A percentile compares a stretch with the other conserved stretches of the same genome.
Evolutionary conservation across 345 rosid species (phyloP).

Genomic region (Eucalyptus viminalis): DNA sequence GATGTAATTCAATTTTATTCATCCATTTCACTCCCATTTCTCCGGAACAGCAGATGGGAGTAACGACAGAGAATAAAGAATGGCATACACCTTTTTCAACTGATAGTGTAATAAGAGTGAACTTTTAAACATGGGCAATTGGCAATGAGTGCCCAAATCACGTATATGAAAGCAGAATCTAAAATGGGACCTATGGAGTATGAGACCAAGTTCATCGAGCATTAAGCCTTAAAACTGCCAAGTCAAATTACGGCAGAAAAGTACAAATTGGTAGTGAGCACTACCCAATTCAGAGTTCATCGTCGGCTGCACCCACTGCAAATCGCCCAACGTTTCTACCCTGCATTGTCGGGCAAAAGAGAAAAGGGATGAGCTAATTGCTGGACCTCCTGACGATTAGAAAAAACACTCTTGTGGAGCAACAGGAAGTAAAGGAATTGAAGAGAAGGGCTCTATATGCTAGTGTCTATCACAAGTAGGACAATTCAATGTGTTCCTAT

Average conservation of each 20-base stretch:
- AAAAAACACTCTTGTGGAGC: neutral
- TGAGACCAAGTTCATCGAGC: neutral
- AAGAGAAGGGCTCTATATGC: neutral
- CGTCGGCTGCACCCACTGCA: conserved; percentile 17
- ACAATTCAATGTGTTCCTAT: neutral
- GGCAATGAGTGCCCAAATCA: neutral
- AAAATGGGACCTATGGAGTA: neutral
- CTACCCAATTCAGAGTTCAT: neutral
- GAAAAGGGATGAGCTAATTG: neutral
- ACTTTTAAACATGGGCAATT: neutral
- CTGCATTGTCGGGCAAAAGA: conserved; percentile 10
- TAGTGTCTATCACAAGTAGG: neutral
- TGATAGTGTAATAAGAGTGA: neutral
- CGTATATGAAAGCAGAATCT: neutral
- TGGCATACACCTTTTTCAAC: neutral
- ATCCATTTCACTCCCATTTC: neutral
- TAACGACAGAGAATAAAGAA: neutral
- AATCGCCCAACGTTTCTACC: conserved; percentile 41
- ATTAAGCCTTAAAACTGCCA: neutral
- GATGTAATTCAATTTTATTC: neutral
- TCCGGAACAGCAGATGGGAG: neutral
- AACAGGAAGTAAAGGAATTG: neutral
- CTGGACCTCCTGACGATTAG: neutral
- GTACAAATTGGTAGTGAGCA: neutral
- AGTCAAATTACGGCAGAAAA: neutral